These are phyloP conservation scores for Backusella psychrophila DNA, from an alignment of 192 early-diverging fungal species.

Conservation along the genomic window DNA sequence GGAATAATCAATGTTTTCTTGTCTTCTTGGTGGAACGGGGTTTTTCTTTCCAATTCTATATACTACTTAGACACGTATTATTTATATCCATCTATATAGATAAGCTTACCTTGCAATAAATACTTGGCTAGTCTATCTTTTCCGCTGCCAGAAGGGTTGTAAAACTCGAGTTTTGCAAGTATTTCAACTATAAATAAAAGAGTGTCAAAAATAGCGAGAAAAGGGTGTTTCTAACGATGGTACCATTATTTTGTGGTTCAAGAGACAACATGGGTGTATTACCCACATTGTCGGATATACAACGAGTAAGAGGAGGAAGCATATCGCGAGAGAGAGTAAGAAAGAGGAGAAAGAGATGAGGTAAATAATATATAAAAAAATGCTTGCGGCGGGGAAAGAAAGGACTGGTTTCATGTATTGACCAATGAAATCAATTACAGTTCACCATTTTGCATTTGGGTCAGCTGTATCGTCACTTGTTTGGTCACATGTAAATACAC, in stretches of 20 bases:
- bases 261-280: conserved; percentile 31
- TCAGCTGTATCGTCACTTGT: conserved; percentile 7
- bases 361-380: not conserved
- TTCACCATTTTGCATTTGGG: conserved; percentile 6
- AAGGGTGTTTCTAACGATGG: not conserved
- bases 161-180: conserved; percentile 73
- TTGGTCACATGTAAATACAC: not conserved
- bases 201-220: not conserved
- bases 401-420: not conserved
- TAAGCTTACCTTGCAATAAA: conserved; percentile 34
- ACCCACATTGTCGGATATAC: conserved; percentile 29
- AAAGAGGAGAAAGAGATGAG: not conserved
- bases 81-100: not conserved
- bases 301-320: conserved; percentile 21
- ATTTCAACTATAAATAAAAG: conserved; percentile 47
- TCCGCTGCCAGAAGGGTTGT: conserved; percentile 65
- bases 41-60: not conserved
- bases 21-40: conserved; percentile 3
- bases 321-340: not conserved
- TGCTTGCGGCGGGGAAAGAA: not conserved
- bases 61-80: not conserved
- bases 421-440: not conserved
- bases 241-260: conserved; percentile 19
- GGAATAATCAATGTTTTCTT: conserved; percentile 62
- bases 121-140: conserved; percentile 73